These are phyloP conservation scores for Solanum paucissectum DNA, from an alignment of 257 asterid genomes.

Conservation along the genomic window DNA sequence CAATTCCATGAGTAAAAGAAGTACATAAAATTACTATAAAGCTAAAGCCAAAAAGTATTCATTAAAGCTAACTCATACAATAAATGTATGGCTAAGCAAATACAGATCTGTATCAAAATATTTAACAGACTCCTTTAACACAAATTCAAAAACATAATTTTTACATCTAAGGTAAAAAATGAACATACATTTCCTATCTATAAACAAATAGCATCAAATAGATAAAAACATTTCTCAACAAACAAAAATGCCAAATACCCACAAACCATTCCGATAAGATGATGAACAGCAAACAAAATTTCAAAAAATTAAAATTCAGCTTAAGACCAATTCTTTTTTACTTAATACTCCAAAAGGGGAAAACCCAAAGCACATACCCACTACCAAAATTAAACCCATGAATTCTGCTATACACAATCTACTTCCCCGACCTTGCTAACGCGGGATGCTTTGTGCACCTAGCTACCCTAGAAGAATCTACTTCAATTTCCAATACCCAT, in stretches of 20 bases:
- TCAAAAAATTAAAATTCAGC: background rate
- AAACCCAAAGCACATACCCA: background rate
- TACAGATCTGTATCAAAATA: background rate
- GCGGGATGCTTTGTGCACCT: background rate
- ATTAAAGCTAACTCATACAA: background rate
- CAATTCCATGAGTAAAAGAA: background rate
- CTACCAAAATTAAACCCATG: background rate
- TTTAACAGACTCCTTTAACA: background rate
- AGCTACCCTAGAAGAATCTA: background rate
- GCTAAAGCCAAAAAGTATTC: background rate
- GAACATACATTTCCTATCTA: background rate
- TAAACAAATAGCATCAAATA: background rate
- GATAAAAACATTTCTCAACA: background rate
- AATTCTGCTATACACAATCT: background rate
- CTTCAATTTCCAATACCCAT: background rate
- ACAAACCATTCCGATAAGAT: background rate
- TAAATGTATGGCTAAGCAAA: background rate
- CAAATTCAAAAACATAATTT: background rate
- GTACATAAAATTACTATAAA: background rate
- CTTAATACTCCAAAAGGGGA: background rate
- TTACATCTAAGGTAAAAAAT: background rate
- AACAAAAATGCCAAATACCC: background rate
- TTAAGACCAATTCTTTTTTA: background rate
- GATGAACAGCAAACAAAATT: background rate
- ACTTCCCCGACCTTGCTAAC: background rate